Base-by-base conservation (phyloP, 2,329 filamentous ascomycete species). In the Pseudogymnoascus sp. region DNA sequence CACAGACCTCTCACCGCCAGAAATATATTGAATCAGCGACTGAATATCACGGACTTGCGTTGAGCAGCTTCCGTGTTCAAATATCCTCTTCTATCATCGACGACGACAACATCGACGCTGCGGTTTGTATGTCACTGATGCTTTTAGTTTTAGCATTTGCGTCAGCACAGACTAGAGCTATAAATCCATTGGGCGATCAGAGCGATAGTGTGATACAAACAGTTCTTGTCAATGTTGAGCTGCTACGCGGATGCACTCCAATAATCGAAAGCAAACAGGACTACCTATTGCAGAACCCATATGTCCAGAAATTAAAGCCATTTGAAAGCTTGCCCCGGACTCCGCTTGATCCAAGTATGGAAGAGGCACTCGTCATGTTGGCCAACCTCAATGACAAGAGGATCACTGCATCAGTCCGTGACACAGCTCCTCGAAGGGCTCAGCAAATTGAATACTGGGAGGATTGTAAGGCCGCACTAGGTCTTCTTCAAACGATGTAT, bases 121-220 rank as follows among this genome's bases (percentile, higher is more conserved):
- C 63, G n/a, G 51, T 68, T 37, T 63, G 54, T 31, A 67, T 65
- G 16, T 68, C 67, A 6, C 43, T 67, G n/a, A 66, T 68, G 54
- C 39, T 68, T 2, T 66, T 67, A 63, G 62, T 64, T 14, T 64
- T 68, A 34, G 63, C 66, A 10, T 48, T 68, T 23, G 67, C 67
- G 5, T 68, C 67, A 14, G 60, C 66, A 14, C 66, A 68, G 36
- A 61, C 63, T 31, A 54, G 45, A 16, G 45, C 23, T 16, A 25
- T 14, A 51, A 51, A 3, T 10, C 28, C 57, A 16, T 11, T 39
- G 10, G 54, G 6, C 6, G 7, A 21, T 10, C 41, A 31, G 11
- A 28, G 10, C 2, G 10, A 28, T 2, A 60, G 60, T 39, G 66
- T 67, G 62, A 37, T 68, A n/a, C 62, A 57, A 13, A 68, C 39